A percentile compares a stretch with the other conserved stretches of the same genome.
Evolutionary conservation across 768 basidiomycete species (phyloP).

Genomic region (Fistulinella prunicolor): DNA sequence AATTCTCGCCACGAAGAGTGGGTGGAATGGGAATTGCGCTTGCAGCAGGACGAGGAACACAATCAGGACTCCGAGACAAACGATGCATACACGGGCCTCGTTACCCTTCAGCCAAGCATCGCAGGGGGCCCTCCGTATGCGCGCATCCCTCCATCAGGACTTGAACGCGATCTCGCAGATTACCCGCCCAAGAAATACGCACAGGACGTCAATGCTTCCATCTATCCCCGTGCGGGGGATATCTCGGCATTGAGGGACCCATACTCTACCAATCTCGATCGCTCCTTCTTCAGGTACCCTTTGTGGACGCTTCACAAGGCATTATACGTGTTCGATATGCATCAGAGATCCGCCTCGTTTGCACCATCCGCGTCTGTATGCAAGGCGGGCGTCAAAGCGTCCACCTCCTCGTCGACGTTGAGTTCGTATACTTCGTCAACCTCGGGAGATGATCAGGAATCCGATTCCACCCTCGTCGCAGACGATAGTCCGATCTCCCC

Average conservation of each 20-base stretch:
- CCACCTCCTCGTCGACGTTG: constrained; percentile 19
- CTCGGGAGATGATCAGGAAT: constrained; percentile 36
- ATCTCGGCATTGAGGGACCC: constrained; percentile 56
- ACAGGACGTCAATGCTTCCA: constrained; percentile 25
- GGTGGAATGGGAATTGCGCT: constrained; percentile 35
- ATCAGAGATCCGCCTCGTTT: constrained; percentile 23
- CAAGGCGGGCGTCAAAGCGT: not conserved
- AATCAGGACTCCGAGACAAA: not conserved
- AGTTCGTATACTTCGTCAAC: constrained; percentile 18
- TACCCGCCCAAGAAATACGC: constrained; percentile 4
- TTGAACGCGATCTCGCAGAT: constrained; percentile 28
- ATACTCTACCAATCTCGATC: constrained; percentile 54
- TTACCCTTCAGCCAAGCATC: not conserved
- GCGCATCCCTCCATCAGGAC: constrained; percentile 25
- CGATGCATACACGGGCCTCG: constrained; percentile 31
- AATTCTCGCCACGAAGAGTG: constrained; percentile 51
- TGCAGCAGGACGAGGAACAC: constrained; percentile 5
- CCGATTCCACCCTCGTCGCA: constrained; percentile 58
- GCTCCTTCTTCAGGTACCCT: constrained; percentile 53
- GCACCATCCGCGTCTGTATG: constrained; percentile 12
- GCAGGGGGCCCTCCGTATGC: constrained; percentile 12
- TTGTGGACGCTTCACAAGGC: constrained; percentile 67
- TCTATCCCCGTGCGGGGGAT: constrained; percentile 64
- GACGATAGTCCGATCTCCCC: constrained; percentile 32
- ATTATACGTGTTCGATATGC: constrained; percentile 61